Conservation (phyloP, 2,329 filamentous ascomycete species). For the Fusarium buxicola region DNA sequence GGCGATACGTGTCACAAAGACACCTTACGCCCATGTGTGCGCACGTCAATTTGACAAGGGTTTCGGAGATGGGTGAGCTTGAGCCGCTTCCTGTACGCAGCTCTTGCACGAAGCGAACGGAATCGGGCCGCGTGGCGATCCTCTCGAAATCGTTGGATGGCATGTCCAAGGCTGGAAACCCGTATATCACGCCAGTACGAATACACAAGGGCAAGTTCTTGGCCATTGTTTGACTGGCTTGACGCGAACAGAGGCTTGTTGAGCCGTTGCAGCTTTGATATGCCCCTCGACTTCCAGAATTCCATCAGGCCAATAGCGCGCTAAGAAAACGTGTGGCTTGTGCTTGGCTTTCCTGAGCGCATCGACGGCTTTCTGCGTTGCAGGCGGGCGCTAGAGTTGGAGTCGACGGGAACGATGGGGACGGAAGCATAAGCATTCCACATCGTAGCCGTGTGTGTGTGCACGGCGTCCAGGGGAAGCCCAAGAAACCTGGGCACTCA, state of each 20-base stretch:
- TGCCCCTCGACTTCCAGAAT: not conserved
- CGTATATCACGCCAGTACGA: not conserved
- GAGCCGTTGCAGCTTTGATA: not conserved
- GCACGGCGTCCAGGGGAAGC: too few species aligned
- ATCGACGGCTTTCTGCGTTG: not conserved
- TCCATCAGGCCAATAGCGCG: too few species aligned
- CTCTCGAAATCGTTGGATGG: constrained; percentile 7
- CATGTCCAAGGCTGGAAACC: not conserved
- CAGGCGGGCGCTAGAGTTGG: not conserved
- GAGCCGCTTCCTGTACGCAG: not conserved
- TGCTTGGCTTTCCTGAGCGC: not conserved
- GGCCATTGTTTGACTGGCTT: not conserved
- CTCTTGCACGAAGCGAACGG: constrained; percentile 7
- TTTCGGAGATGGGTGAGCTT: constrained; percentile 1
- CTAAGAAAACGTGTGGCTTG: too few species aligned
- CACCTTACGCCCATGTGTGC: not conserved
- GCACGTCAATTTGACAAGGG: not conserved
- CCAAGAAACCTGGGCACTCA: not conserved
- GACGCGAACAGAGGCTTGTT: not conserved
- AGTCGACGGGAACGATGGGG: constrained; percentile 6
- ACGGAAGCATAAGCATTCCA: not conserved
- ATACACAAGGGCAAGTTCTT: not conserved
- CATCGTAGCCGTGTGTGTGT: not conserved
- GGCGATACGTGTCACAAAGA: constrained; percentile 3
- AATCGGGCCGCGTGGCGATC: constrained; percentile 18